Conservation (phyloP, 2,329 filamentous ascomycete species). For the Leptodontidium sp. region DNA sequence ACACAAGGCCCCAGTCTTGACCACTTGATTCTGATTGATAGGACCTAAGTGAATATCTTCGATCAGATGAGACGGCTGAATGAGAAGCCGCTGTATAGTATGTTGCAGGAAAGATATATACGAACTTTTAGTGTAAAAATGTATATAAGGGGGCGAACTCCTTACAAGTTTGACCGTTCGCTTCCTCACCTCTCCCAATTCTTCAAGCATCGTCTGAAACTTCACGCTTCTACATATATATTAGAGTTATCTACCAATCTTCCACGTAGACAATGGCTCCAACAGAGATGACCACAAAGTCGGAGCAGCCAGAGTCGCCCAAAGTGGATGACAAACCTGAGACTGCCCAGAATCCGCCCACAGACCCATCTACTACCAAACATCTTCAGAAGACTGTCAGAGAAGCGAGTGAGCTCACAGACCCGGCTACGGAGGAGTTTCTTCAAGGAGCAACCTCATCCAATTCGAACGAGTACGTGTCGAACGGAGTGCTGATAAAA, state of each 20-base stretch:
- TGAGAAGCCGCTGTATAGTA: too few species aligned
- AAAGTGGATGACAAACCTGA: not conserved
- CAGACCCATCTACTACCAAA: conserved; percentile 16
- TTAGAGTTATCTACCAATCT: too few species aligned
- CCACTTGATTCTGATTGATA: too few species aligned
- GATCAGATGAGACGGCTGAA: too few species aligned
- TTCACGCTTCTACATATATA: too few species aligned
- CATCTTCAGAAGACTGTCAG: conserved; percentile 25
- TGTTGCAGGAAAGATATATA: too few species aligned
- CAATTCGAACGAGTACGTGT: conserved; percentile 9
- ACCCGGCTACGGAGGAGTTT: conserved; percentile 24
- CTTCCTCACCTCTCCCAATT: conserved; percentile 20
- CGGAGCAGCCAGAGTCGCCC: not conserved
- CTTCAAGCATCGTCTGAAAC: conserved; percentile 14
- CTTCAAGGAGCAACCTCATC: conserved; percentile 13
- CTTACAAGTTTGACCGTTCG: conserved; percentile 18
- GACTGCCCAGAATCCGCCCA: too few species aligned
- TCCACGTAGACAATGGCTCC: too few species aligned
- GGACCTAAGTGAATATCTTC: too few species aligned
- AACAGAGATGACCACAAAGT: not conserved
- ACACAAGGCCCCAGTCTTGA: too few species aligned
- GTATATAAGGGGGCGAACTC: not conserved
- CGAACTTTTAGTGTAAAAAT: too few species aligned
- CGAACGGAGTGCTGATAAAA: conserved; percentile 11
- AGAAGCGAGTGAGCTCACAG: conserved; percentile 25